A percentile compares a stretch with the other conserved stretches of the same genome.
phyloP scores from a whole-genome alignment of 495 filamentous ascomycete genomes.

The Penicillium dipodomyicola region DNA sequence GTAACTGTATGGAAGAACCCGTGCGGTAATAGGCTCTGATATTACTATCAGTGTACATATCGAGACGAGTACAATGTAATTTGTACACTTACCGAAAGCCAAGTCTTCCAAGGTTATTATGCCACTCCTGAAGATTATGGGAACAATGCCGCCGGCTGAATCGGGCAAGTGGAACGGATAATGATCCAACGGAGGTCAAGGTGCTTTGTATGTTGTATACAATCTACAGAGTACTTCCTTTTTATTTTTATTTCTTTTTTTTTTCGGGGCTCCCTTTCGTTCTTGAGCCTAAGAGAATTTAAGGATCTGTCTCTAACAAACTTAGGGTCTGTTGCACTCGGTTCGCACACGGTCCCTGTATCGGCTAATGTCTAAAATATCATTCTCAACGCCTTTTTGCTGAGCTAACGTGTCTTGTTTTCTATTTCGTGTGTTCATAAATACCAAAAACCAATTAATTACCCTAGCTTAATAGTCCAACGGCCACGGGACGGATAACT shows the following conservation, averaged over 20 bases:
- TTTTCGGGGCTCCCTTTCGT: background rate
- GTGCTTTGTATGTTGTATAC: background rate
- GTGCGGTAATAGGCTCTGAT: slow-evolving; percentile 3
- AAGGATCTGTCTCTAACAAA: background rate
- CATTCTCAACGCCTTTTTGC: background rate
- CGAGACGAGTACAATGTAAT: background rate
- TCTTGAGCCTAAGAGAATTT: background rate
- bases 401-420: background rate
- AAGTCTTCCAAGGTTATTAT: slow-evolving; percentile 1
- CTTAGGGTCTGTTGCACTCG: background rate
- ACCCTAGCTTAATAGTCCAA: background rate
- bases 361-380: background rate
- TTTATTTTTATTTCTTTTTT: background rate
- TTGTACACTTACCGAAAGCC: background rate
- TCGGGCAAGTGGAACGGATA: slow-evolving; percentile 10
- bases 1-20: background rate
- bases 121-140: slow-evolving; percentile 3
- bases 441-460: too few species aligned
- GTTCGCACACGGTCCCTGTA: background rate
- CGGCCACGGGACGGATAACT: background rate
- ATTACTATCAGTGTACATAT: slow-evolving; percentile 1
- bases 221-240: background rate
- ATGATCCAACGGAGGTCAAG: background rate
- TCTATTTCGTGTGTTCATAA: slow-evolving; percentile 1
- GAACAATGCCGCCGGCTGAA: slow-evolving; percentile 1